Evolutionary conservation across 2,329 filamentous ascomycete species (phyloP), one percentile per base, ranked within the genome.

Genomic region (Ustilaginoidea virens): DNA sequence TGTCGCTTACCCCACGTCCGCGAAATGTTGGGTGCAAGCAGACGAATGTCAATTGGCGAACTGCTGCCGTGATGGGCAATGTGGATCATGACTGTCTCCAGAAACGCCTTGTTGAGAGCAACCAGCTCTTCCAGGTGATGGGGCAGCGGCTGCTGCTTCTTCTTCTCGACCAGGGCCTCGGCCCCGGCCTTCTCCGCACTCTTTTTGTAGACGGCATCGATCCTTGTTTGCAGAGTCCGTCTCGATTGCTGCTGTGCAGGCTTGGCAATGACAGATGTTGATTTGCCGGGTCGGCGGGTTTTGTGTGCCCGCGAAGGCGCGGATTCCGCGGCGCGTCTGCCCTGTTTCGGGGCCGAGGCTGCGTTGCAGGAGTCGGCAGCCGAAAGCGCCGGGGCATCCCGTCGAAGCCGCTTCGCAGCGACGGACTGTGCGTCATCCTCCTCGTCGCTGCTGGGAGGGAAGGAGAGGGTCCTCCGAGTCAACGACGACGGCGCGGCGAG

Each of bases 1-100:
- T 63, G 62, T 18, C 77, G 65, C 53, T 79, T 82, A 34, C 77
- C 75, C 79, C 79, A 86, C 21, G 74, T 58, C 37, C 71, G 66
- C 9, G 76, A 69, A 23, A 81, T 60, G 32, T 72, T 63, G 7
- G 70, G 70, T 19, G 67, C 61, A 20, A 85, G 59, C 17, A 61
- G 55, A 20, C 63, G 58, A 25, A 83, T 49, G 41, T 82, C 75
- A 15, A 74, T 67, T 0, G 80, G 74, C 0, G 68, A 60, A 26
- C 62, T 57, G 17, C 58, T 55, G 34, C 75, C 74, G 47, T 77
- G 71, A 51, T 86, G 78, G 2, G 74, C 74, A 35, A 72, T 66
- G 42, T 83, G 76, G 7, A 85, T 54, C 1, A 69, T 66, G 15
- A 82, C 56, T 0, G 77, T 73, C 42, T 74, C 74, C 33, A 81